Evolutionary conservation across 805 yeast genomes (phyloP).

Genomic region (Nakazawaea holstii): DNA sequence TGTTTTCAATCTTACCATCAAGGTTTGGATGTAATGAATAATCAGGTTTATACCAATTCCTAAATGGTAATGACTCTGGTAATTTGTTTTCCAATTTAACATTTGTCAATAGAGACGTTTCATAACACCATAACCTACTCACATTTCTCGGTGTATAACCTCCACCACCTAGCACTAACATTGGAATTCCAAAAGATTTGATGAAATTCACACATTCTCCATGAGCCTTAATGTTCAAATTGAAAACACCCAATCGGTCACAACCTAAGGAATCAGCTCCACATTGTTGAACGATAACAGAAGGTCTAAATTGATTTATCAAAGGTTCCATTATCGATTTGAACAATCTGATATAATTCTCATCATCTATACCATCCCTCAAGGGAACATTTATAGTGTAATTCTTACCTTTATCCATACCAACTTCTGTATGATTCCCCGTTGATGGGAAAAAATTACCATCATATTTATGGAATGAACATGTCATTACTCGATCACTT

Average conservation of each 20-base stretch:
- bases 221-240: slow-evolving; percentile 85
- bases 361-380: slow-evolving; percentile 94
- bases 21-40: slow-evolving; percentile 79
- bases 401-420: slow-evolving; percentile 84
- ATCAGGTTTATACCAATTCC: slow-evolving; percentile 86
- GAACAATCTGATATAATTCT: slow-evolving; percentile 66
- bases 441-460: slow-evolving; percentile 98
- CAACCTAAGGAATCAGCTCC: slow-evolving; percentile 96
- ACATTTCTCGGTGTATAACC: slow-evolving; percentile 97
- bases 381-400: slow-evolving; percentile 89
- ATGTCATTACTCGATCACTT: slow-evolving; percentile 94
- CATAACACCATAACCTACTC: slow-evolving; percentile 92
- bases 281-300: slow-evolving; percentile 92
- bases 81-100: slow-evolving; percentile 70
- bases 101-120: slow-evolving; percentile 83
- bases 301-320: slow-evolving; percentile 86
- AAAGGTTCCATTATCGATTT: slow-evolving; percentile 89
- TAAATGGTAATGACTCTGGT: slow-evolving; percentile 71
- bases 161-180: slow-evolving; percentile 94
- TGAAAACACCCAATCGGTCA: slow-evolving; percentile 92
- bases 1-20: slow-evolving; percentile 79
- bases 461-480: slow-evolving; percentile 86
- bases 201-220: slow-evolving; percentile 92
- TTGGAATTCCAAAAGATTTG: slow-evolving; percentile 84
- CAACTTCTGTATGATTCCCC: slow-evolving; percentile 85